Percentiles rank a stretch among this genome's conserved stretches.
Evolutionary conservation across 257 asterid species (phyloP).

Genomic region (Solanum chmielewskii): DNA sequence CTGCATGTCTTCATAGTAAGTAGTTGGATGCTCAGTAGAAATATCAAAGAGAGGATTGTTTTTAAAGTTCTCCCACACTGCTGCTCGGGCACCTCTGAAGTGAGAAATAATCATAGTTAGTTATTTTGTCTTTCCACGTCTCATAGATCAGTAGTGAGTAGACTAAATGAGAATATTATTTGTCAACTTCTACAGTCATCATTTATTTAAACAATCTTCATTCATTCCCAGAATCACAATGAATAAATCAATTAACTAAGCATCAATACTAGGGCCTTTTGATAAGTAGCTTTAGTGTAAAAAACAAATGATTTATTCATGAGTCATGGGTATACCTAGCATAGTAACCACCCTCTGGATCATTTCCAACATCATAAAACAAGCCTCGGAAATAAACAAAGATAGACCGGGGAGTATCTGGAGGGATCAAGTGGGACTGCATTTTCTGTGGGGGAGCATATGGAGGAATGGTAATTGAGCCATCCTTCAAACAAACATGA

Average conservation of each 20-base stretch:
- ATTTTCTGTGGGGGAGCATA: conserved; percentile 93
- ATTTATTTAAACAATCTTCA: background rate
- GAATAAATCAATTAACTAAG: background rate
- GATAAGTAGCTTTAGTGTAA: background rate
- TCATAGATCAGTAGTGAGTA: background rate
- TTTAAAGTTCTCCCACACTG: conserved; percentile 90
- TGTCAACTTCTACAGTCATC: background rate
- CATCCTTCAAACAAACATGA: conserved; percentile 79
- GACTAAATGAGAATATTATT: background rate
- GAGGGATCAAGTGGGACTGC: conserved; percentile 81
- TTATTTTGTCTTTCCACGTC: background rate
- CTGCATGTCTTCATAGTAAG: conserved; percentile 92
- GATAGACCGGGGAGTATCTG: conserved; percentile 78
- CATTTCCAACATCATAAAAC: conserved; percentile 74
- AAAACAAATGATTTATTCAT: background rate
- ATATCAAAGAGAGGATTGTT: conserved; percentile 83
- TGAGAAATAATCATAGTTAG: background rate
- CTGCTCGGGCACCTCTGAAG: conserved; percentile 87
- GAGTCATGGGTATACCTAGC: conserved; percentile 38
- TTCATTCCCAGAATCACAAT: background rate
- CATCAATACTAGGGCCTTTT: background rate
- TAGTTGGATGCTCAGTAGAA: conserved; percentile 77
- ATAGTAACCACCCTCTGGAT: conserved; percentile 89
- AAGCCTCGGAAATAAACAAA: conserved; percentile 88
- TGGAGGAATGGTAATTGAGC: conserved; percentile 78